Base-by-base conservation (phyloP, 495 filamentous ascomycete species). In the Friedmanniomyces simplex region DNA sequence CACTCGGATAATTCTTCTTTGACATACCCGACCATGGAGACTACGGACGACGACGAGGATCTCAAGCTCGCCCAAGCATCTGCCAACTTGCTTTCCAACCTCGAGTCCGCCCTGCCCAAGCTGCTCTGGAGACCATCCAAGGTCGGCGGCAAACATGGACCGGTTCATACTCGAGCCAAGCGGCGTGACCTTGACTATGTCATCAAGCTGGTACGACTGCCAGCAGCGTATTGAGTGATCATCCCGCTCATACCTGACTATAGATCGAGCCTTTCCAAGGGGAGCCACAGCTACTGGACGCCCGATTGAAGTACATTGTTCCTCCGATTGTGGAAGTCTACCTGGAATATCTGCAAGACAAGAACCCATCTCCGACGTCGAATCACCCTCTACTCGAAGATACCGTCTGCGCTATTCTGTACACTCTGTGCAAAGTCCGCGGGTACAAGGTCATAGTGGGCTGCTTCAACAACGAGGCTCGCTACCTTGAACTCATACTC, bases 261-360 rank as follows among this genome's bases (percentile, higher is more conserved):
- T 70, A 95, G 76, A 77, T 98, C 32, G 89, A 95, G 58, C 88
- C 85, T 36, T 97, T 97, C 66, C 93, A 96, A 76, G 93, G 96
- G 73, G 85, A 88, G 63, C 91, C 93, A 20, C 93, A 99, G 67
- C 80, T 99, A 4, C 80, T 99, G n/a, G 93, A 99, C 70, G 84
- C 89, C 0, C 76, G 93, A 67, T 78, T 99, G 45, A 79, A 83
- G 56, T 74, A 73, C 56, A 80, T 94, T 66, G 69, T 98, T 39
- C 81, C 86, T 32, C 74, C 78, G 8, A 75, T 96, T 46, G 82
- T 87, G 20, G 76, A 81, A 66, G 83, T 85, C 36, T 91, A 88
- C 60, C 72, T 96, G 30, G 79, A 80, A 56, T 87, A 82, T 67
- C 68, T 93, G 50, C 48, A 41, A 8, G 21, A 21, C 1, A 3